Conservation (phyloP, 1,139 yeast genomes). For the Kluyveromyces marxianus region DNA sequence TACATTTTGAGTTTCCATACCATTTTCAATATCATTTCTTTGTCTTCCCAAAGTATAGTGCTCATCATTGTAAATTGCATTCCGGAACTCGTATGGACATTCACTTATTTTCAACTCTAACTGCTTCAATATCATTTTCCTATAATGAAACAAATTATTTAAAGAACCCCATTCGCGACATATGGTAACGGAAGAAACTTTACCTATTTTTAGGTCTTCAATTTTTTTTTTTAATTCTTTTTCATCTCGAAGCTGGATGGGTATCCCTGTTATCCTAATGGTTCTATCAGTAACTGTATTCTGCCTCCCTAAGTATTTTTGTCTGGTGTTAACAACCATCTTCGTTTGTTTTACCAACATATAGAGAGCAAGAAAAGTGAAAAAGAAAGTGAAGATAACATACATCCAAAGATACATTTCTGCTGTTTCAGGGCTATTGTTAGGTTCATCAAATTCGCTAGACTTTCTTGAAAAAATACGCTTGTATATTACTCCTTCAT, state of each 20-base stretch:
- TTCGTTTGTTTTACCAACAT: constrained; percentile 62
- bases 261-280: constrained; percentile 84
- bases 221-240: constrained; percentile 63
- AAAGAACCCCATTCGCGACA: constrained; percentile 81
- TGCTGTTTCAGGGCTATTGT: constrained; percentile 21
- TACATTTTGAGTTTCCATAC: neutral
- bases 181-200: constrained; percentile 64
- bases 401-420: constrained; percentile 58
- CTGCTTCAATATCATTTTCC: constrained; percentile 46
- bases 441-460: constrained; percentile 8
- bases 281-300: constrained; percentile 91
- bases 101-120: constrained; percentile 75
- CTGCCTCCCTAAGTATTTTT: constrained; percentile 76
- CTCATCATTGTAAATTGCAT: constrained; percentile 17
- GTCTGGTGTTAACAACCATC: constrained; percentile 68
- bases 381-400: constrained; percentile 77
- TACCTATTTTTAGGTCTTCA: constrained; percentile 71
- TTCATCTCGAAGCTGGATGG: constrained; percentile 68
- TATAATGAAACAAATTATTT: constrained; percentile 53
- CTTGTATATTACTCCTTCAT: constrained; percentile 12
- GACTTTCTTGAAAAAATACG: constrained; percentile 3
- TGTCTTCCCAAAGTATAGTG: constrained; percentile 18
- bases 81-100: constrained; percentile 35
- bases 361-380: constrained; percentile 61
- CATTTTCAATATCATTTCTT: constrained; percentile 4